phyloP scores from a whole-genome alignment of 192 early-diverging fungal genomes.

The Blastocladiella britannica region DNA sequence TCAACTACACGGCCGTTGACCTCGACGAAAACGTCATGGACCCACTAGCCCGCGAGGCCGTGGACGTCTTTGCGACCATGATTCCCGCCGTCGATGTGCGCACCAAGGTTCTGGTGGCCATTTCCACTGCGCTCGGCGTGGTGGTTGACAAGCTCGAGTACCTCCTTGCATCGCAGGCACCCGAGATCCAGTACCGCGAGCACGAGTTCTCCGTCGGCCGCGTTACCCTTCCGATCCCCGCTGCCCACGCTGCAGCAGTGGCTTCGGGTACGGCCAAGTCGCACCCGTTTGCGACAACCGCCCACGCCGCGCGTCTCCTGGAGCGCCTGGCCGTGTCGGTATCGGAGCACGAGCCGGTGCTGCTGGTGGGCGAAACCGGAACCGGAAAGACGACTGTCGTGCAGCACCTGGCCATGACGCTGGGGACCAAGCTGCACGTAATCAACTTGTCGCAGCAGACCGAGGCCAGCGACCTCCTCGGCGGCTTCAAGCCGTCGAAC shows the following conservation, averaged over 20 bases:
- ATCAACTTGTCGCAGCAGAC: constrained; percentile 94
- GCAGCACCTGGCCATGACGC: constrained; percentile 66
- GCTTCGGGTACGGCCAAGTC: neutral
- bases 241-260: no score
- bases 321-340: constrained; percentile 70
- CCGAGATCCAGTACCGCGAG: constrained; percentile 22
- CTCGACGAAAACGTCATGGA: constrained; percentile 12
- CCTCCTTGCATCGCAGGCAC: constrained; percentile 46
- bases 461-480: constrained; percentile 79
- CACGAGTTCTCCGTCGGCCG: constrained; percentile 28
- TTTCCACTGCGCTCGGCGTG: constrained; percentile 52
- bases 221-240: constrained; percentile 19
- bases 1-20: constrained; percentile 8
- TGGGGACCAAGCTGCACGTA: constrained; percentile 55
- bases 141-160: constrained; percentile 43
- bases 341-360: constrained; percentile 55
- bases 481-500: constrained; percentile 95
- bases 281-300: constrained; percentile 72
- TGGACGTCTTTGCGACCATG: constrained; percentile 71
- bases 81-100: constrained; percentile 45
- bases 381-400: constrained; percentile 94
- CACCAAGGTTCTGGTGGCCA: constrained; percentile 28
- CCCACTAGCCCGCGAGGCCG: constrained; percentile 54
- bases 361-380: constrained; percentile 92
- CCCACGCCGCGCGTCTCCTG: constrained; percentile 52